These are phyloP conservation scores for Panicum hallii DNA, from an alignment of 202 grass and related monocot species.

Conservation along the genomic window DNA sequence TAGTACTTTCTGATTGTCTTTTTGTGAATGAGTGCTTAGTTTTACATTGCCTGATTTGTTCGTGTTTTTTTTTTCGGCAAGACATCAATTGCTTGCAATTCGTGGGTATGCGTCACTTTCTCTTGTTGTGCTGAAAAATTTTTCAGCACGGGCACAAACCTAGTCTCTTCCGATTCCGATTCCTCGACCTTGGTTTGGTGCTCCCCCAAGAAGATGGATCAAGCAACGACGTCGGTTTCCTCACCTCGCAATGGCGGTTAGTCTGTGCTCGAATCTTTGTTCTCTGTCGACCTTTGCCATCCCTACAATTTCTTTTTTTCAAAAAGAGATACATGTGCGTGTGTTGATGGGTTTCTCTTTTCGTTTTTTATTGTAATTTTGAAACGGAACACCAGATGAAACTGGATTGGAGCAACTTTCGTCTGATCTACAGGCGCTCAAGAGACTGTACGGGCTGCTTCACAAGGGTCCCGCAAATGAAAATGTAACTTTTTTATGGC, in stretches of 20 bases:
- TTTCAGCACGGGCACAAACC: no score
- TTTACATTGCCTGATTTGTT: no score
- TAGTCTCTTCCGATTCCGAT: not conserved
- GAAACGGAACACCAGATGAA: slow-evolving; percentile 31
- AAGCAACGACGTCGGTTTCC: no score
- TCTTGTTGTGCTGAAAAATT: no score
- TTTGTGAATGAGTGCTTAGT: no score
- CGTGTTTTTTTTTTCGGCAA: no score
- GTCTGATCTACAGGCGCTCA: slow-evolving; percentile 57
- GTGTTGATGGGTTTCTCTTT: not conserved
- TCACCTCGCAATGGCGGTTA: no score
- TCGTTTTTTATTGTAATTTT: not conserved
- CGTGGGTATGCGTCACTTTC: no score
- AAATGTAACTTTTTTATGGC: not conserved
- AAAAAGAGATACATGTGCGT: not conserved
- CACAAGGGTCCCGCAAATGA: slow-evolving; percentile 8
- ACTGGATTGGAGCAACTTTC: slow-evolving; percentile 33
- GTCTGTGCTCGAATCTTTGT: no score
- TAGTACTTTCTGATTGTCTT: no score
- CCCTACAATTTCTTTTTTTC: not conserved
- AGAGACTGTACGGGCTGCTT: slow-evolving; percentile 62
- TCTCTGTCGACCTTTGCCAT: not conserved
- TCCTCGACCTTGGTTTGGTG: not conserved
- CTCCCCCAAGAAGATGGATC: no score
- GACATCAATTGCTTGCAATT: no score